Percentiles rank a stretch among this genome's conserved stretches.
phyloP scores from a whole-genome alignment of 768 basidiomycete species.

The Tulasnella sp. region DNA sequence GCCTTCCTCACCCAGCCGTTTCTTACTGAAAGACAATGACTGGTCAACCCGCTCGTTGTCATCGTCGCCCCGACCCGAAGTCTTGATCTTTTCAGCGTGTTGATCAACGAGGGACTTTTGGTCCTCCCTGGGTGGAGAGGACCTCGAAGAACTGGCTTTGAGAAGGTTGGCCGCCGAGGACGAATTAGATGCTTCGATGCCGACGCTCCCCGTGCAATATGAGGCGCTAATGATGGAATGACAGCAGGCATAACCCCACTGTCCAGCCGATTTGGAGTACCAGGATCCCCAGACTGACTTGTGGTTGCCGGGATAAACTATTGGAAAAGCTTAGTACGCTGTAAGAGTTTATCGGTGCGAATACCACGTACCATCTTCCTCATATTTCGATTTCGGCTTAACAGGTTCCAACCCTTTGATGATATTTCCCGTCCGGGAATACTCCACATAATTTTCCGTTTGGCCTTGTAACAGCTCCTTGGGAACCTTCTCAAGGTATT shows the following conservation, averaged over 20 bases:
- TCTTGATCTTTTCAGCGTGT: neutral
- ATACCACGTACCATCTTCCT: constrained; percentile 71
- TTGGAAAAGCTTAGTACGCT: neutral
- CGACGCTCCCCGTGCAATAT: constrained; percentile 81
- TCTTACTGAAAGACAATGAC: neutral
- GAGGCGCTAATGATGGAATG: constrained; percentile 76
- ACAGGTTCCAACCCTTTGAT: constrained; percentile 85
- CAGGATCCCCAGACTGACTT: constrained; percentile 96
- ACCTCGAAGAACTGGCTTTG: neutral
- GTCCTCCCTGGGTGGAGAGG: neutral
- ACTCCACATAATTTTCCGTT: constrained; percentile 96
- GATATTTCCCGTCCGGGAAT: constrained; percentile 80
- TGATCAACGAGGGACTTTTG: neutral
- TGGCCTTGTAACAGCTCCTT: constrained; percentile 89
- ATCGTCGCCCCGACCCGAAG: neutral
- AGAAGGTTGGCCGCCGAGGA: constrained; percentile 1
- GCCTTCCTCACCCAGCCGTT: constrained; percentile 15
- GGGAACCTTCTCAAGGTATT: constrained; percentile 81
- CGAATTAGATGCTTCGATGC: constrained; percentile 46
- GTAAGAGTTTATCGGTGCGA: constrained; percentile 14
- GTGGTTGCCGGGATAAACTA: constrained; percentile 88
- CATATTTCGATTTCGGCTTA: constrained; percentile 83
- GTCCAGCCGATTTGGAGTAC: constrained; percentile 54
- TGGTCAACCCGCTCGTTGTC: constrained; percentile 1
- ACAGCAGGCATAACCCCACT: constrained; percentile 94